Percentiles rank a stretch among this genome's conserved stretches.
phyloP scores from a whole-genome alignment of 805 yeast genomes.

The Ascoidea asiatica region DNA sequence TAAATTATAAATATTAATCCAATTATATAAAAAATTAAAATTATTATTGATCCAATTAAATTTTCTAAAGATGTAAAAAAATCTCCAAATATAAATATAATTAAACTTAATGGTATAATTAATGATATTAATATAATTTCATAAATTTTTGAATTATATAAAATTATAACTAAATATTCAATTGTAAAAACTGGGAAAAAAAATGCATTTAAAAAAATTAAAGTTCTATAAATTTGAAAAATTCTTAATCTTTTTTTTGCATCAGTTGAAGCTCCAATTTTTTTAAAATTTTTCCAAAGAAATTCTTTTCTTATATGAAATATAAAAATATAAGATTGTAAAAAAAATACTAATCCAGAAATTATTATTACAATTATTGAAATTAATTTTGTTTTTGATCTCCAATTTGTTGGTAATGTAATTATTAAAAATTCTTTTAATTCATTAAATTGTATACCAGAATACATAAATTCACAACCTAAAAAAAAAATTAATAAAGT shows the following conservation, averaged over 20 bases:
- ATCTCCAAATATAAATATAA: slow-evolving; percentile 21
- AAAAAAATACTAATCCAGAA: slow-evolving; percentile 20
- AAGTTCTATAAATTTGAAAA: slow-evolving; percentile 22
- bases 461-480: slow-evolving; percentile 25
- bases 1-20: slow-evolving; percentile 25
- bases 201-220: slow-evolving; percentile 20
- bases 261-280: slow-evolving; percentile 23
- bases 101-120: slow-evolving; percentile 22
- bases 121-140: slow-evolving; percentile 26
- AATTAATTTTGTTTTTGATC: slow-evolving; percentile 17
- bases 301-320: slow-evolving; percentile 20
- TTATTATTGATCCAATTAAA: slow-evolving; percentile 12
- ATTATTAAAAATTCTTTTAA: slow-evolving; percentile 13
- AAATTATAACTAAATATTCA: slow-evolving; percentile 27
- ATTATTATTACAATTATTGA: slow-evolving; percentile 24
- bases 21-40: slow-evolving; percentile 16
- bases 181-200: slow-evolving; percentile 28
- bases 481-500: slow-evolving; percentile 21
- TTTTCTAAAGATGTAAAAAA: slow-evolving; percentile 21
- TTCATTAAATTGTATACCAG: slow-evolving; percentile 27
- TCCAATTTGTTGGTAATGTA: slow-evolving; percentile 15
- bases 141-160: slow-evolving; percentile 17
- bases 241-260: slow-evolving; percentile 18
- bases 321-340: slow-evolving; percentile 19
- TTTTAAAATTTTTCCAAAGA: slow-evolving; percentile 24